These are phyloP conservation scores for Aphanoascus verrucosus DNA, from an alignment of 2,329 filamentous ascomycete species.

Conservation along the genomic window DNA sequence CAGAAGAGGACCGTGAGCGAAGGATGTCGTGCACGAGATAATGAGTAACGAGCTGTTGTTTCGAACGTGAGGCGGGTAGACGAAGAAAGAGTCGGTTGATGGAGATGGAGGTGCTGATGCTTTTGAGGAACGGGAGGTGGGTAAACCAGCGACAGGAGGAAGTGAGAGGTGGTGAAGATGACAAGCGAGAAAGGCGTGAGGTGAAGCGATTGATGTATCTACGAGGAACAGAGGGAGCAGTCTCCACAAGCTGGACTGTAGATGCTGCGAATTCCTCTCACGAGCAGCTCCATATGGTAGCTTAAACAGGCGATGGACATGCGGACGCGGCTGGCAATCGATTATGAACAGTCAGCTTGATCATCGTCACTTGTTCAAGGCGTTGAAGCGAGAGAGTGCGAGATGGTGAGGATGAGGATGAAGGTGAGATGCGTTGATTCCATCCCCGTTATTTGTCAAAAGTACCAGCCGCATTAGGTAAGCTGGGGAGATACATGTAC, in stretches of 20 bases:
- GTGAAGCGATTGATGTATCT: not conserved
- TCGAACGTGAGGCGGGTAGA: not conserved
- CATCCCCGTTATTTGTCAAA: no score
- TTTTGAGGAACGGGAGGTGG: no score
- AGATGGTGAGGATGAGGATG: not conserved
- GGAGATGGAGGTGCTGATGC: not conserved
- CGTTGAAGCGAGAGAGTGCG: not conserved
- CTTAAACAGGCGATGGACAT: not conserved
- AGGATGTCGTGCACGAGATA: no score
- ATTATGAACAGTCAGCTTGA: not conserved
- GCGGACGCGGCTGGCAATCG: slow-evolving; percentile 7
- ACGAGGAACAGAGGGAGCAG: not conserved
- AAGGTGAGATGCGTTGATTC: no score
- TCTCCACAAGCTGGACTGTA: not conserved
- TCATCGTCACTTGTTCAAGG: not conserved
- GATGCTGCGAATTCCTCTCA: not conserved
- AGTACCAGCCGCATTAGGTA: no score
- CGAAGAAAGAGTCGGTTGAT: not conserved
- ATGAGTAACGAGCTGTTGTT: not conserved
- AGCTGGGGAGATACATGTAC: no score
- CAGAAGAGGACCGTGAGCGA: no score
- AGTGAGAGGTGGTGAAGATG: slow-evolving; percentile 1
- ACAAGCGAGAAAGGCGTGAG: not conserved
- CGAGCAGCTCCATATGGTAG: not conserved
- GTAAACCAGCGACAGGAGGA: not conserved